A percentile compares a stretch with the other conserved stretches of the same genome.
These are phyloP conservation scores for Cytospora mali DNA, from an alignment of 2,329 filamentous ascomycete species.

Conservation along the genomic window DNA sequence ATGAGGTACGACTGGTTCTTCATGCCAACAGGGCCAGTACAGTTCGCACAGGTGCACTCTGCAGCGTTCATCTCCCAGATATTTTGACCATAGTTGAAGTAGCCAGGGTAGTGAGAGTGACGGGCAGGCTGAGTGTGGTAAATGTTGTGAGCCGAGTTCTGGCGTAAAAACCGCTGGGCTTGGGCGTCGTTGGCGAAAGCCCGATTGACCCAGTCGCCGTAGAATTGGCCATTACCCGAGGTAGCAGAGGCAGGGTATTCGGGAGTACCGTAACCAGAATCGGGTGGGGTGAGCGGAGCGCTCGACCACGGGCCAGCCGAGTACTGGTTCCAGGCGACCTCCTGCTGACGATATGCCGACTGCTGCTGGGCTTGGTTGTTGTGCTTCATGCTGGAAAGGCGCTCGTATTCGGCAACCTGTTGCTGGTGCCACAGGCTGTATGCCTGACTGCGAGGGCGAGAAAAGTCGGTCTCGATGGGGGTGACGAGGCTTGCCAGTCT, in stretches of 20 bases:
- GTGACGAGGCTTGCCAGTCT: constrained; percentile 52
- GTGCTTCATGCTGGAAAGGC: constrained; percentile 45
- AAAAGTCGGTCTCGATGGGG: constrained; percentile 48
- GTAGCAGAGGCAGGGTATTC: constrained; percentile 60
- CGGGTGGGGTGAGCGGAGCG: constrained; percentile 58
- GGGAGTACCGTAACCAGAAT: constrained; percentile 64
- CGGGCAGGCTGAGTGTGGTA: constrained; percentile 45
- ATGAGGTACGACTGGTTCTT: constrained; percentile 54
- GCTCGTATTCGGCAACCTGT: constrained; percentile 58
- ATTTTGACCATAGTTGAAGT: constrained; percentile 50
- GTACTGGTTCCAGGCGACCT: constrained; percentile 49
- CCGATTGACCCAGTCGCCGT: constrained; percentile 56
- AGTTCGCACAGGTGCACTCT: constrained; percentile 54
- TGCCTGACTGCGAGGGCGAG: constrained; percentile 39
- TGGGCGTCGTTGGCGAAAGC: constrained; percentile 40
- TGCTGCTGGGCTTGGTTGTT: constrained; percentile 34
- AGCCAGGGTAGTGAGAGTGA: constrained; percentile 44
- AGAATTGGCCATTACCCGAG: constrained; percentile 57
- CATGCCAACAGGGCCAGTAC: constrained; percentile 44
- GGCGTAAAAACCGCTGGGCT: constrained; percentile 47
- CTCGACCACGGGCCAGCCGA: constrained; percentile 43
- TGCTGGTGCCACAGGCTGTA: constrained; percentile 55
- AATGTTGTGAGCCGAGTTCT: constrained; percentile 39
- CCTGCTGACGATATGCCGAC: constrained; percentile 47
- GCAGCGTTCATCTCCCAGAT: constrained; percentile 55